Percentiles rank a stretch among this genome's conserved stretches.
Evolutionary conservation across 2,329 filamentous ascomycete genomes (phyloP).

Genomic region (Rutstroemia sp.): DNA sequence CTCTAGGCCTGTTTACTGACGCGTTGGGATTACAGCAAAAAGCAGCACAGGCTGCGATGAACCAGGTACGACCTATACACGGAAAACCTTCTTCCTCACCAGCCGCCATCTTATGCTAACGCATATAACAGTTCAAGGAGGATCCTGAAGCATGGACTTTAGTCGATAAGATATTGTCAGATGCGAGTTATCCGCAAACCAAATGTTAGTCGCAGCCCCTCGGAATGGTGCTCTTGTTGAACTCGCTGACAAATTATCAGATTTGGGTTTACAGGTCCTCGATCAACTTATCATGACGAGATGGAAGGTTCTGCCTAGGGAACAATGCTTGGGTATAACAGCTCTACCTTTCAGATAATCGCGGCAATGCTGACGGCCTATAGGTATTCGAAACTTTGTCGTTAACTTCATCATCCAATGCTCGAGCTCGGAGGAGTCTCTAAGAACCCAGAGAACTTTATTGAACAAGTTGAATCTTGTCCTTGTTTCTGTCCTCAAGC

Average conservation of each 20-base stretch:
- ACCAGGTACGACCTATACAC: slow-evolving; percentile 60
- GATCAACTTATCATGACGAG: slow-evolving; percentile 98
- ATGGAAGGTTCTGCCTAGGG: slow-evolving; percentile 95
- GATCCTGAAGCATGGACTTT: slow-evolving; percentile 97
- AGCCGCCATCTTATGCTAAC: slow-evolving; percentile 17
- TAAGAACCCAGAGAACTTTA: slow-evolving; percentile 77
- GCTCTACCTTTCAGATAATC: background rate
- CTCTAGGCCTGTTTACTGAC: slow-evolving; percentile 30
- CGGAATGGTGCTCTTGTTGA: background rate
- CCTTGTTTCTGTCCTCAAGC: slow-evolving; percentile 94
- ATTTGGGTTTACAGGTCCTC: slow-evolving; percentile 89
- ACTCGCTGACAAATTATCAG: slow-evolving; percentile 38
- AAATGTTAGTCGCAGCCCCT: slow-evolving; percentile 62
- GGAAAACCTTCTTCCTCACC: slow-evolving; percentile 6
- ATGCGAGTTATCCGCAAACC: slow-evolving; percentile 88
- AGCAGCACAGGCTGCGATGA: slow-evolving; percentile 84
- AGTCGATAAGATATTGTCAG: slow-evolving; percentile 92
- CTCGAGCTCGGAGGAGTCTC: slow-evolving; percentile 81
- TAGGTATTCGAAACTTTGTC: slow-evolving; percentile 97
- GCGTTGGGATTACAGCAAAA: slow-evolving; percentile 66
- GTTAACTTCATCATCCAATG: slow-evolving; percentile 97
- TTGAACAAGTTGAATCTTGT: slow-evolving; percentile 98
- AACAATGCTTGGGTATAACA: slow-evolving; percentile 79
- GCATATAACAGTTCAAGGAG: slow-evolving; percentile 76
- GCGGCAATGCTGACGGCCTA: slow-evolving; percentile 18